These are phyloP conservation scores for Trichoderma sp. DNA, from an alignment of 2,329 filamentous ascomycete species.

Conservation along the genomic window DNA sequence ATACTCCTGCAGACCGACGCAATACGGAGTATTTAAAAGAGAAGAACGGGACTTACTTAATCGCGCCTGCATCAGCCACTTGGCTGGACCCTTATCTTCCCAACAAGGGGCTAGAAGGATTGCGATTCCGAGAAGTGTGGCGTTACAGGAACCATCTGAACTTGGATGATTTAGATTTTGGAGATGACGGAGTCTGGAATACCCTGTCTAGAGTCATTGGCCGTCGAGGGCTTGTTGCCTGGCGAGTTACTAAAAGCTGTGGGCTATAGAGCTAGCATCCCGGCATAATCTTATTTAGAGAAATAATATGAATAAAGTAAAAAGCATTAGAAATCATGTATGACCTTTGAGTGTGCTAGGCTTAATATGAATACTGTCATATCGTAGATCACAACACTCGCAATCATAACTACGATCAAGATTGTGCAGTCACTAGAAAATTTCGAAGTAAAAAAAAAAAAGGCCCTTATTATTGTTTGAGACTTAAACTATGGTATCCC, in stretches of 20 bases:
- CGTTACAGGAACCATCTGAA: conserved; percentile 68
- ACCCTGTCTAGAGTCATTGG: conserved; percentile 69
- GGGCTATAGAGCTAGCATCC: conserved; percentile 3
- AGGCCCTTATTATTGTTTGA: conserved; percentile 3
- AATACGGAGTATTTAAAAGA: conserved; percentile 60
- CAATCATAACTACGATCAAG: neutral
- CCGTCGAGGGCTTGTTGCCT: conserved; percentile 60
- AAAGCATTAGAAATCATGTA: neutral
- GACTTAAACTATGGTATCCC: conserved; percentile 20
- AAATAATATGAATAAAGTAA: neutral
- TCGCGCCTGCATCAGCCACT: conserved; percentile 70
- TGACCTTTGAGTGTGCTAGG: neutral
- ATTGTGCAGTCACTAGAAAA: neutral
- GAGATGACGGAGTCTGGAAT: conserved; percentile 71
- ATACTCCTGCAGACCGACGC: conserved; percentile 57
- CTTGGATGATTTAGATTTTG: conserved; percentile 79
- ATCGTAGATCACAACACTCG: neutral
- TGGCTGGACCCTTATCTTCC: conserved; percentile 66
- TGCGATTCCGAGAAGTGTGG: conserved; percentile 72
- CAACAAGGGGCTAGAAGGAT: conserved; percentile 59
- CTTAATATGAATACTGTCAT: neutral
- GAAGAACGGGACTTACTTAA: conserved; percentile 66
- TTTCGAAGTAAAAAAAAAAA: conserved; percentile 1
- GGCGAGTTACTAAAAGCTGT: conserved; percentile 67
- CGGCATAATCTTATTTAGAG: neutral